Percentiles rank a stretch among this genome's conserved stretches.
Evolutionary conservation across 495 filamentous ascomycete genomes (phyloP).

Genomic region (Penicillium herquei): DNA sequence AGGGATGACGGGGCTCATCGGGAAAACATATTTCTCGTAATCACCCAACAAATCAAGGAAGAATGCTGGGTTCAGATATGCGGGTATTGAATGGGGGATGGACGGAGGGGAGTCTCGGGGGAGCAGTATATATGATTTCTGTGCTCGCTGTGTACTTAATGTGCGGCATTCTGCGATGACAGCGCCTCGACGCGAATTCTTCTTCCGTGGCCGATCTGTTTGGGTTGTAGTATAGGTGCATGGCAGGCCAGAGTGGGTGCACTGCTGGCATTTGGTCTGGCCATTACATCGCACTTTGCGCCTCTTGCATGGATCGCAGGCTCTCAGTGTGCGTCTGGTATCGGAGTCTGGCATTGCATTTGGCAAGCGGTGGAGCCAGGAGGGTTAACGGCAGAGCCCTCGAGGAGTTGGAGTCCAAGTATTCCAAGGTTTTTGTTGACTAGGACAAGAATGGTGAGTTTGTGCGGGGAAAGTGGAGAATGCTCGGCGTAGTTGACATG

Average conservation of each 20-base stretch:
- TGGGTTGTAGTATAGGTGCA: slow-evolving; percentile 25
- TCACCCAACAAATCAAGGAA: slow-evolving; percentile 16
- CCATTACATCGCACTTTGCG: slow-evolving; percentile 79
- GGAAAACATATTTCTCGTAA: slow-evolving; percentile 28
- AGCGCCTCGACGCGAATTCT: slow-evolving; percentile 18
- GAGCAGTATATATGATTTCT: background rate
- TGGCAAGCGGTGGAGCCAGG: too few species aligned
- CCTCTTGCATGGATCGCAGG: slow-evolving; percentile 73
- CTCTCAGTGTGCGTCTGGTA: slow-evolving; percentile 4
- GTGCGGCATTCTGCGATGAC: slow-evolving; percentile 22
- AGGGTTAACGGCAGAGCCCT: too few species aligned
- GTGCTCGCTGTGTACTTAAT: background rate
- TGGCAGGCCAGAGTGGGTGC: slow-evolving; percentile 25
- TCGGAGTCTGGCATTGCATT: background rate
- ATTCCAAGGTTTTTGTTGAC: too few species aligned
- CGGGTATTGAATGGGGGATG: background rate
- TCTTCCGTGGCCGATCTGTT: slow-evolving; percentile 21
- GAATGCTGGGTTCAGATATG: slow-evolving; percentile 13
- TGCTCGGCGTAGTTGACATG: too few species aligned
- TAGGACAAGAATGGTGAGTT: too few species aligned
- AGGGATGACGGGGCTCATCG: slow-evolving; percentile 29
- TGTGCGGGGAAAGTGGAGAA: too few species aligned
- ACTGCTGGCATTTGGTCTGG: slow-evolving; percentile 28
- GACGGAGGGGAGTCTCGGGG: background rate
- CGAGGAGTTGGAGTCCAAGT: too few species aligned